phyloP scores from a whole-genome alignment of 768 basidiomycete genomes.

The Cantharellus cinnabarinus region DNA sequence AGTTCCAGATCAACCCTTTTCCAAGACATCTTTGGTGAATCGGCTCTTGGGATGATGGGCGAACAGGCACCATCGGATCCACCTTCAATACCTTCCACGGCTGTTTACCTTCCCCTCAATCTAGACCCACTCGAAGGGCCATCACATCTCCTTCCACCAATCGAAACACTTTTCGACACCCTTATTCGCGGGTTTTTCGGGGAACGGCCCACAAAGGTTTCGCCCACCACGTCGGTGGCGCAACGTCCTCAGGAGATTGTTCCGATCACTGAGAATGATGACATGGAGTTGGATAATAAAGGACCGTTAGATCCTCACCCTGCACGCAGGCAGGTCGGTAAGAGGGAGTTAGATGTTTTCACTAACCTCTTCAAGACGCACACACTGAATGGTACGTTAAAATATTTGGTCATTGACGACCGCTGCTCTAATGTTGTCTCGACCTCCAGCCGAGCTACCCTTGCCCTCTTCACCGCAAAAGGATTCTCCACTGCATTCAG shows the following conservation, averaged over 20 bases:
- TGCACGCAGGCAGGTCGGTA: slow-evolving; percentile 21
- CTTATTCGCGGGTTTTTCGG: slow-evolving; percentile 28
- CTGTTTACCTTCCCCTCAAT: slow-evolving; percentile 14
- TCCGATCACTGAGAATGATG: not conserved
- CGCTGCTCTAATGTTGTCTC: too few species aligned
- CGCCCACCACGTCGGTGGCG: not conserved
- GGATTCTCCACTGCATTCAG: too few species aligned
- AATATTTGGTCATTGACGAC: too few species aligned
- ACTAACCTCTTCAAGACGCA: slow-evolving; percentile 36
- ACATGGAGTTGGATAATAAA: slow-evolving; percentile 24
- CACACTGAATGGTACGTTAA: not conserved
- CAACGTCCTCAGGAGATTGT: not conserved
- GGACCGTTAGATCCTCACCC: slow-evolving; percentile 5
- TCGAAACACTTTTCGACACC: slow-evolving; percentile 49
- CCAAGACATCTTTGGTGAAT: slow-evolving; percentile 76
- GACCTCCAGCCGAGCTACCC: too few species aligned
- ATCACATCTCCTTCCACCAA: slow-evolving; percentile 55
- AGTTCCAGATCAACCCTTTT: slow-evolving; percentile 39
- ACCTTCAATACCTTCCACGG: slow-evolving; percentile 8
- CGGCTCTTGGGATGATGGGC: slow-evolving; percentile 30
- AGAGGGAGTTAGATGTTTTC: slow-evolving; percentile 39
- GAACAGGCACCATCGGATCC: slow-evolving; percentile 9
- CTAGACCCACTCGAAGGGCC: slow-evolving; percentile 41
- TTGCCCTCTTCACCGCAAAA: too few species aligned
- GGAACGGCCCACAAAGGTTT: not conserved